Evolutionary conservation across 768 basidiomycete genomes (phyloP), one percentile per base, ranked within the genome.

Genomic region (Hortiboletus campestris): DNA sequence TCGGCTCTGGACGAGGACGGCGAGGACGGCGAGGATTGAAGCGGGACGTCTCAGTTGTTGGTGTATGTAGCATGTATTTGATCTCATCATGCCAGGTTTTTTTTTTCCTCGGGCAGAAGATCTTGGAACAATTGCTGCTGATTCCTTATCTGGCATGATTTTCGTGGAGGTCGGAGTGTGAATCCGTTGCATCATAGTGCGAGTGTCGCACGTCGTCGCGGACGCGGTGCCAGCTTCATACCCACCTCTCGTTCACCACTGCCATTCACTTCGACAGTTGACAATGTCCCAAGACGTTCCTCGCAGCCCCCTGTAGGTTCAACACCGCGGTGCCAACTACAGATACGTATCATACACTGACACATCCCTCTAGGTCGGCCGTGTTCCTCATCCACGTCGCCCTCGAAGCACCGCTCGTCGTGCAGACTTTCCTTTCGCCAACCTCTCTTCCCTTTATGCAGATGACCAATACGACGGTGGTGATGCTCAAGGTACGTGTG

Each of bases 361-460:
- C 25, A 25, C 25, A 25, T 25, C 31, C 1, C 52, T 31, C 14
- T 46, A 88, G 86, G 12, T 82, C 90, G 4, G 71, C 74, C 19
- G 78, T 91, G 2, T 94, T 93, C 72, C 75, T 94, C 38, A 72
- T 93, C 29, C 91, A 94, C 63, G 81, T 91, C 62, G 88, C 86
- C 6, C 75, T 92, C 53, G 91, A 94, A 67, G 78, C 83, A 6
- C 91, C 91, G 0, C 67, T 94, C 20, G 89, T 85, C 4, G 70
- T 94, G 32, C 90, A 92, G 68, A 89, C 90, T 7, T 71, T 92
- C 17, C 82, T 82, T 74, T 77, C 83, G 0, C 84, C 89, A 1
- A 63, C 71, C 17, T 75, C 69, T 16, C 69, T 93, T 19, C 91
- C 91, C 0, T 91, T 94, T 68, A 61, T 92, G 52, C 83, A 91